phyloP scores from a whole-genome alignment of 148 eudicot species.

The Rhododendron kiyosumense region DNA sequence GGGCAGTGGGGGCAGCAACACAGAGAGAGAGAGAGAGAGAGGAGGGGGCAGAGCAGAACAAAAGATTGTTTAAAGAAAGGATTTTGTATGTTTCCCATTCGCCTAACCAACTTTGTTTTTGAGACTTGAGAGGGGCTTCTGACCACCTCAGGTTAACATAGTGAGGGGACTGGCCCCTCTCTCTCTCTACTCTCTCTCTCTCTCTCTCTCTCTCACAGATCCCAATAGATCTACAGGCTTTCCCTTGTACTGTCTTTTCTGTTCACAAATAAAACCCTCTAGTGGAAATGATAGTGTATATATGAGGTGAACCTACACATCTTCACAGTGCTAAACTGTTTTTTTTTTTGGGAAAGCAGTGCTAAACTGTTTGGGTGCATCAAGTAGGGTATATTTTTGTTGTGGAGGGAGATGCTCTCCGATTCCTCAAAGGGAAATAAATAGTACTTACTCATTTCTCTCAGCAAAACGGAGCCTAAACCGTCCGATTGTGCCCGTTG shows the following conservation, averaged over 20 bases:
- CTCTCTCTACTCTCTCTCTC: not conserved
- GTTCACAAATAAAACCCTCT: not conserved
- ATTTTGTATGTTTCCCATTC: not conserved
- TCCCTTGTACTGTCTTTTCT: not conserved
- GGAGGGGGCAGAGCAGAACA: not conserved
- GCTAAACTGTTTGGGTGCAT: not conserved
- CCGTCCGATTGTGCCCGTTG: too few species aligned
- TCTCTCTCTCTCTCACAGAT: not conserved
- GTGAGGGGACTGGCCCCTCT: not conserved
- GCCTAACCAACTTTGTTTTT: not conserved
- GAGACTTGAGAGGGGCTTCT: not conserved
- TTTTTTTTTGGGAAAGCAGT: too few species aligned
- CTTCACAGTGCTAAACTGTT: not conserved
- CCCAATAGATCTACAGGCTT: constrained; percentile 8
- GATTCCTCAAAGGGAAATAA: too few species aligned
- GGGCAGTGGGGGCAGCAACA: not conserved
- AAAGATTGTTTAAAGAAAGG: not conserved
- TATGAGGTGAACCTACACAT: not conserved
- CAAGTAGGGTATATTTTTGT: not conserved
- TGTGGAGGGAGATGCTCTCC: not conserved
- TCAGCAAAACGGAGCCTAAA: too few species aligned
- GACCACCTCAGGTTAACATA: not conserved
- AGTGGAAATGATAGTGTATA: not conserved
- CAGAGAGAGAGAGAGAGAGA: not conserved
- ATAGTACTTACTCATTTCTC: too few species aligned